Evolutionary conservation across 768 basidiomycete genomes (phyloP).

Genomic region (Candolleomyces aberdarensis): DNA sequence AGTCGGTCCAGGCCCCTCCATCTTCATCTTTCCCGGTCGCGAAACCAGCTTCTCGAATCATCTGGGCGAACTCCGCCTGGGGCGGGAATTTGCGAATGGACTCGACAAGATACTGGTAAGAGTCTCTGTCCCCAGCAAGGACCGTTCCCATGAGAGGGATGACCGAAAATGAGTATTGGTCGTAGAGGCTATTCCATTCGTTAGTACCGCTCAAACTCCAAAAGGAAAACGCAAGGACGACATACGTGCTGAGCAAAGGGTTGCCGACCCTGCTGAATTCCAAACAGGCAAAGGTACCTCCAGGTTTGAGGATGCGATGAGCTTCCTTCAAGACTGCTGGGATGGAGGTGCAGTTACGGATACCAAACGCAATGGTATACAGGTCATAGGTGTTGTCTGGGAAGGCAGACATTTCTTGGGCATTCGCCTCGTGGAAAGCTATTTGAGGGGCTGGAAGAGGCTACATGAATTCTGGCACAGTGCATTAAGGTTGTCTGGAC

Average conservation of each 20-base stretch:
- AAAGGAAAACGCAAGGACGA: slow-evolving; percentile 13
- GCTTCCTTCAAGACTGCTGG: slow-evolving; percentile 87
- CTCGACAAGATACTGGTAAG: slow-evolving; percentile 97
- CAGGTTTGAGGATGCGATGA: slow-evolving; percentile 91
- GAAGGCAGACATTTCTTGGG: slow-evolving; percentile 79
- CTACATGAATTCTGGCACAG: slow-evolving; percentile 4
- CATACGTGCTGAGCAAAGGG: slow-evolving; percentile 82
- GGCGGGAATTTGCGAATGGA: slow-evolving; percentile 93
- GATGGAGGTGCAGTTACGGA: slow-evolving; percentile 94
- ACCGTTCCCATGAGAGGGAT: slow-evolving; percentile 97
- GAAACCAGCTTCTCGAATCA: slow-evolving; percentile 89
- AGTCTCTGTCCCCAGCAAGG: slow-evolving; percentile 89
- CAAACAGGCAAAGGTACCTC: slow-evolving; percentile 91
- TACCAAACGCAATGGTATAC: slow-evolving; percentile 98
- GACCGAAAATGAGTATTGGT: slow-evolving; percentile 93
- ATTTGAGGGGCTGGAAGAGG: slow-evolving; percentile 78
- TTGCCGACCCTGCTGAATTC: slow-evolving; percentile 95
- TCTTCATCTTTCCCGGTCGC: slow-evolving; percentile 65
- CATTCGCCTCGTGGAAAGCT: slow-evolving; percentile 90
- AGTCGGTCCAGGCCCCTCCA: slow-evolving; percentile 81
- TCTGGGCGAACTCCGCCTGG: slow-evolving; percentile 81
- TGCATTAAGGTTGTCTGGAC: slow-evolving; percentile 19
- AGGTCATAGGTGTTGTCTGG: slow-evolving; percentile 84
- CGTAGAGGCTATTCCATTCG: slow-evolving; percentile 64
- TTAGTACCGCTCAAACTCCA: background rate